Base-by-base conservation (phyloP, 176 grass and related monocot genomes). In the Puya raimondii region DNA sequence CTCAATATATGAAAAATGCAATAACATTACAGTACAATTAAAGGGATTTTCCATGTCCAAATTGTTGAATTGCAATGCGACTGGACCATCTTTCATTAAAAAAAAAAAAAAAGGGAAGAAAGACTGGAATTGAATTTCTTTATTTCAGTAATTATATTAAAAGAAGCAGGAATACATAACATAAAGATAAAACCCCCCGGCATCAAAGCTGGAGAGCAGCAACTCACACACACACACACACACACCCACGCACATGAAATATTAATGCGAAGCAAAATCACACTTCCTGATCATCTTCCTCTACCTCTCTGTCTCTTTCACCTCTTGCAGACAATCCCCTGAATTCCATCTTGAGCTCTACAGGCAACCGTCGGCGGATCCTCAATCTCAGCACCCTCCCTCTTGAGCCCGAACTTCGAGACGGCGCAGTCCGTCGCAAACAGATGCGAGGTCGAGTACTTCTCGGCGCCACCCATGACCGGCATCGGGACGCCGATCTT, bases 401-500 rank as follows among this genome's bases (percentile, higher is more conserved):
- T 50, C 49, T 65, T 74, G 16, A 18, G 54, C 13, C 80, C 72
- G 22, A 82, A 82, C 22, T 42, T 70, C 10, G 72, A 82, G 57
- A 76, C 80, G 2, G 72, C 56, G 23, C 80, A 82, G 12, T 82
- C 80, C 2, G 80, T 54, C 18, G 80, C 72, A 56, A 82, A 82
- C 42, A 76, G 70, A 51, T 82, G 80, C 49, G 80, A 82, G 8
- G 80, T 49, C 18, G 57, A 54, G 66, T 70, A 76, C 72, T 82
- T 75, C 9, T 82, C 65, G 6, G 17, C 65, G 22, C 80, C 80
- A 6, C 80, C 80, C 72, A 76, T 76, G 64, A 82, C 48, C 13
- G 80, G 80, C 72, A 82, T 82, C 22, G 48, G 51, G 3, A 57
- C 53, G 12, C 72, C 80, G 51, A 82, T 82, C 72, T 82, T 82